Evolutionary conservation across 2,329 filamentous ascomycete species (phyloP).

Genomic region (Dryadomyces sulphureus): DNA sequence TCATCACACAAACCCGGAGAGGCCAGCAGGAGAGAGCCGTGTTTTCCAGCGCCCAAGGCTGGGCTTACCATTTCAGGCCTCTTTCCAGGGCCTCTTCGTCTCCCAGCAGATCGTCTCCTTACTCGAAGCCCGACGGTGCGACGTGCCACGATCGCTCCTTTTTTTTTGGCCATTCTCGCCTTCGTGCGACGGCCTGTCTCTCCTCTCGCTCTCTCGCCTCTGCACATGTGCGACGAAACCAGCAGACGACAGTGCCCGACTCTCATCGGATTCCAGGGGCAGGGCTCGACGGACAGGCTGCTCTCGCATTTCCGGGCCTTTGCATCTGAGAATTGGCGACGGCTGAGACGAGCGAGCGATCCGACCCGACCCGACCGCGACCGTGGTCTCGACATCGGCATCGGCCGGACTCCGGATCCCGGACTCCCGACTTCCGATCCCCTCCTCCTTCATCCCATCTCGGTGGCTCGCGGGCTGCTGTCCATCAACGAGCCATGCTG

Average conservation of each 20-base stretch:
- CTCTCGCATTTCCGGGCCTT: too few relatives aligned
- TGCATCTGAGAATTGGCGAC: too few relatives aligned
- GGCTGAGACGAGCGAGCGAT: too few relatives aligned
- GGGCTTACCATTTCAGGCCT: too few relatives aligned
- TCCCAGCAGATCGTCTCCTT: not conserved
- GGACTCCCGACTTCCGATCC: not conserved
- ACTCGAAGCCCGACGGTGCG: not conserved
- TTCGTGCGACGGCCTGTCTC: not conserved
- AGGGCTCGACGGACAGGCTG: too few relatives aligned
- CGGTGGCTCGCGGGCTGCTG: not conserved
- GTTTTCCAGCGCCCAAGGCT: not conserved
- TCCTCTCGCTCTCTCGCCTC: not conserved
- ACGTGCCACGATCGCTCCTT: not conserved
- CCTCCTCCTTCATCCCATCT: not conserved
- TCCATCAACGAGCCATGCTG: not conserved
- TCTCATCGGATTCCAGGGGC: not conserved
- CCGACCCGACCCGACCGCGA: too few relatives aligned
- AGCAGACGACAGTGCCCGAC: not conserved
- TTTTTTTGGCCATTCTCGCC: not conserved
- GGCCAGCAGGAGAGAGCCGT: not conserved
- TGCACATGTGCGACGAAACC: not conserved
- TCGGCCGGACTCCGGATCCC: not conserved
- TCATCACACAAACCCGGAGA: not conserved
- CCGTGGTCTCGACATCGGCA: too few relatives aligned
- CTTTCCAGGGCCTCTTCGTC: too few relatives aligned